phyloP scores from a whole-genome alignment of 768 basidiomycete species.

The Russula ochroleuca region DNA sequence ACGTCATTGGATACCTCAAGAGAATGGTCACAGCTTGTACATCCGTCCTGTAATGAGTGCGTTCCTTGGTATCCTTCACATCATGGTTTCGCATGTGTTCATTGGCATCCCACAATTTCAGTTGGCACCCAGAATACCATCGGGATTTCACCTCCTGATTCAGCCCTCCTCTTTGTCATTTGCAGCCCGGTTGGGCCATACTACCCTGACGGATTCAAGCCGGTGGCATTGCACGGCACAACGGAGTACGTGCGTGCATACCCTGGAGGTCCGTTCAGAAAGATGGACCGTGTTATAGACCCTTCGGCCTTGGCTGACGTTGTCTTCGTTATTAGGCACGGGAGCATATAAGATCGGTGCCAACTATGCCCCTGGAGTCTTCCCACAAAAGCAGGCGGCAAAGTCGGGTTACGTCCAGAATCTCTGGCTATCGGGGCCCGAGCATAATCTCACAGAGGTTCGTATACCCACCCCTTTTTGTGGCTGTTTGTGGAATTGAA shows the following conservation, averaged over 20 bases:
- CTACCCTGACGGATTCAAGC: conserved; percentile 48
- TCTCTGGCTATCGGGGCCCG: conserved; percentile 69
- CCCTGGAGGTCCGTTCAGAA: conserved; percentile 61
- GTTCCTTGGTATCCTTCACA: background rate
- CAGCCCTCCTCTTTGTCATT: conserved; percentile 50
- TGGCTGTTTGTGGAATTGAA: conserved; percentile 29
- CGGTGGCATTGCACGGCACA: conserved; percentile 58
- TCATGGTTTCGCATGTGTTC: background rate
- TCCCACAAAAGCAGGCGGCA: conserved; percentile 62
- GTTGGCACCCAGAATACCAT: conserved; percentile 47
- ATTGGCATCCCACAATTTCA: background rate
- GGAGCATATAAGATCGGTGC: conserved; percentile 58
- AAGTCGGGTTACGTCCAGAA: conserved; percentile 71
- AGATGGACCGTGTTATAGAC: background rate
- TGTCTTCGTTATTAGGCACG: conserved; percentile 33
- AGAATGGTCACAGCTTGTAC: conserved; percentile 48
- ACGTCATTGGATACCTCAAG: conserved; percentile 47
- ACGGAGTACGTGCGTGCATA: conserved; percentile 80
- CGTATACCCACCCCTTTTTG: conserved; percentile 31
- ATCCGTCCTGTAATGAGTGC: conserved; percentile 43
- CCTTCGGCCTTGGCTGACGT: background rate
- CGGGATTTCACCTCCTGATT: conserved; percentile 47
- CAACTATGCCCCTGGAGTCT: conserved; percentile 59
- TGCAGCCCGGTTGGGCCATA: conserved; percentile 46
- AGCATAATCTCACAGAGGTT: conserved; percentile 52